These are phyloP conservation scores for Linderniella brevidens DNA, from an alignment of 257 asterid genomes.

Conservation along the genomic window DNA sequence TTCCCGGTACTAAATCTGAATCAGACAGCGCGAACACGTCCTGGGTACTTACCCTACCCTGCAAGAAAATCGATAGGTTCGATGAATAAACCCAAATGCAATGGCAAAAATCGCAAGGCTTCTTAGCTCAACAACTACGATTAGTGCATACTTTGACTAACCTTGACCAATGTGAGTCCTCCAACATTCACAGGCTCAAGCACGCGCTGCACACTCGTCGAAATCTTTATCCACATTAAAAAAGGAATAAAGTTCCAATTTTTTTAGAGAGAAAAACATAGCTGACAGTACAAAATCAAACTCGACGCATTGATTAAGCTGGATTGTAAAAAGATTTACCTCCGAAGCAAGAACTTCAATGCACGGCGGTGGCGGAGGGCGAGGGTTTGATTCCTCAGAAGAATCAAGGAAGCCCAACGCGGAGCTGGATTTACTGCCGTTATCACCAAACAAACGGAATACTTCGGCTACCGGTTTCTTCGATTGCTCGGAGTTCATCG, in stretches of 20 bases:
- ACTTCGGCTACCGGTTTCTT: constrained; percentile 17
- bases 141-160: constrained; percentile 5
- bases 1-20: constrained; percentile 91
- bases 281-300: neutral
- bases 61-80: neutral
- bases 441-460: constrained; percentile 47
- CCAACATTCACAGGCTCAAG: constrained; percentile 59
- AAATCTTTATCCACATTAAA: constrained; percentile 24
- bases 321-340: constrained; percentile 20
- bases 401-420: constrained; percentile 37
- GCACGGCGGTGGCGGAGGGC: constrained; percentile 63
- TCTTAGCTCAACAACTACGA: neutral
- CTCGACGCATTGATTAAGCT: neutral
- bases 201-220: constrained; percentile 24
- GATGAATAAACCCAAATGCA: neutral
- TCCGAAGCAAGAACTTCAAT: constrained; percentile 50
- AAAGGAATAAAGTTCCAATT: neutral
- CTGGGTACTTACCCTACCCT: constrained; percentile 90
- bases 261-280: neutral
- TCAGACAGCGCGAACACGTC: constrained; percentile 68
- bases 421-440: constrained; percentile 29
- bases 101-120: neutral
- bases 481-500: constrained; percentile 27
- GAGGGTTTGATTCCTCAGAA: constrained; percentile 23
- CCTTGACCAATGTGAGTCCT: constrained; percentile 71